These are phyloP conservation scores for Suillus discolor DNA, from an alignment of 768 basidiomycete genomes.

Conservation along the genomic window DNA sequence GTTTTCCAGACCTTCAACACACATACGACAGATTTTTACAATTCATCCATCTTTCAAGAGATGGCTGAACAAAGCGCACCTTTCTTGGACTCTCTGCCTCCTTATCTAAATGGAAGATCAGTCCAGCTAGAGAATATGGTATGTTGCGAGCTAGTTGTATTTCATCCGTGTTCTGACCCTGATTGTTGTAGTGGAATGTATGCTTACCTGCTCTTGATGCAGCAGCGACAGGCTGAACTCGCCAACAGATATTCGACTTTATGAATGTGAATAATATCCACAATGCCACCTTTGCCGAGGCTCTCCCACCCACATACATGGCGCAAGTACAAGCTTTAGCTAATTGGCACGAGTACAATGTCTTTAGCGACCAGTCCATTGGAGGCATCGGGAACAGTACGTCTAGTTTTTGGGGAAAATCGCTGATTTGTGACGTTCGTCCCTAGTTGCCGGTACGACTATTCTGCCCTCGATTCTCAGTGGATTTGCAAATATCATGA, in stretches of 20 bases:
- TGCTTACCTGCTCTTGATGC: constrained; percentile 12
- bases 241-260: constrained; percentile 62
- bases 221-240: not conserved
- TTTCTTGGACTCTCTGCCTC: constrained; percentile 53
- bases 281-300: constrained; percentile 52
- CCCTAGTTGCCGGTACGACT: constrained; percentile 64
- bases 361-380: constrained; percentile 56
- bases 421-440: not conserved
- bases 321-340: constrained; percentile 62
- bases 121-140: constrained; percentile 64
- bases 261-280: constrained; percentile 76
- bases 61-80: constrained; percentile 45
- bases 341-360: constrained; percentile 72
- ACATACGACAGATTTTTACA: constrained; percentile 54
- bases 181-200: constrained; percentile 46
- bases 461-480: constrained; percentile 62
- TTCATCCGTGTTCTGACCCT: constrained; percentile 13
- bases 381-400: constrained; percentile 69
- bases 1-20: constrained; percentile 46
- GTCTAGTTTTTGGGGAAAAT: constrained; percentile 9
- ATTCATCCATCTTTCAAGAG: constrained; percentile 50
- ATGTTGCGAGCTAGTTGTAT: constrained; percentile 6
- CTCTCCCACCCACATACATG: constrained; percentile 51
- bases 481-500: constrained; percentile 53
- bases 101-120: constrained; percentile 55